Conservation (phyloP, 1,139 yeast genomes). For the Zygosaccharomyces sapae region DNA sequence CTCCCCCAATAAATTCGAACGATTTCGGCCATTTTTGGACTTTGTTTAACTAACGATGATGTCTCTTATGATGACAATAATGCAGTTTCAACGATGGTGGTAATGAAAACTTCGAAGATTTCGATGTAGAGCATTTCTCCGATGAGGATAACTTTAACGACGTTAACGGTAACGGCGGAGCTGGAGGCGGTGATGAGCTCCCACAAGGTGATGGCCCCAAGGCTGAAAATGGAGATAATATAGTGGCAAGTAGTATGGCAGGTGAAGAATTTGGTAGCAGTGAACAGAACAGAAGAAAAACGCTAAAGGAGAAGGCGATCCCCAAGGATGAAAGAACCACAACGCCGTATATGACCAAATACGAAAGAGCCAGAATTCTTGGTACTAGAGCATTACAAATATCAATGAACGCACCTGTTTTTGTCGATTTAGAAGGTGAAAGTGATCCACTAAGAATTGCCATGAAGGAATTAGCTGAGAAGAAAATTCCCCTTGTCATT, state of each 20-base stretch:
- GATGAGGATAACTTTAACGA: slow-evolving; percentile 55
- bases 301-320: slow-evolving; percentile 78
- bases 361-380: slow-evolving; percentile 92
- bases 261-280: slow-evolving; percentile 45
- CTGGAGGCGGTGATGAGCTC: slow-evolving; percentile 36
- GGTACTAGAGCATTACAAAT: slow-evolving; percentile 97
- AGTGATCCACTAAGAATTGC: slow-evolving; percentile 99
- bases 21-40: slow-evolving; percentile 2
- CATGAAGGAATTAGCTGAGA: slow-evolving; percentile 91
- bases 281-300: slow-evolving; percentile 54
- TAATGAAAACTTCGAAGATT: slow-evolving; percentile 74
- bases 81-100: slow-evolving; percentile 65
- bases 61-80: background rate
- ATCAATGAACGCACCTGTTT: slow-evolving; percentile 95
- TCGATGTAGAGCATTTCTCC: slow-evolving; percentile 75
- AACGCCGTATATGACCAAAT: slow-evolving; percentile 98
- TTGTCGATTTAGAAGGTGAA: slow-evolving; percentile 97
- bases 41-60: background rate
- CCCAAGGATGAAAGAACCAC: slow-evolving; percentile 86
- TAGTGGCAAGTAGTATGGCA: slow-evolving; percentile 64
- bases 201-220: slow-evolving; percentile 45
- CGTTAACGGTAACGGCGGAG: slow-evolving; percentile 34
- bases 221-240: slow-evolving; percentile 70
- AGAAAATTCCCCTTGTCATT: slow-evolving; percentile 90
- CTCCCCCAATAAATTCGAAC: background rate